Evolutionary conservation across 805 yeast genomes (phyloP).

Genomic region (Metschnikowia shivogae): DNA sequence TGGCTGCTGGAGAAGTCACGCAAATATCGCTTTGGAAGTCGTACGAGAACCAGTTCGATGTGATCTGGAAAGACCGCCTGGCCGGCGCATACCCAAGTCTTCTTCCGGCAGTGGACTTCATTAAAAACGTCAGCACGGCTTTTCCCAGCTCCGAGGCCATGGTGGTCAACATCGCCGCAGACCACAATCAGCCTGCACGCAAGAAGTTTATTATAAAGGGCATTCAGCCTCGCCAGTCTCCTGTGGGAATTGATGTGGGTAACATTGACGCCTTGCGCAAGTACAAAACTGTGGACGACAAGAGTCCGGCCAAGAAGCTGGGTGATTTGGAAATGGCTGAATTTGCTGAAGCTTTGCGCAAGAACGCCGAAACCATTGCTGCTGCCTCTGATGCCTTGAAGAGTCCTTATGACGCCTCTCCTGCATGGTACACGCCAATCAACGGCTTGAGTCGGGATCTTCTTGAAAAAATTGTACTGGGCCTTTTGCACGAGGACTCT

Average conservation of each 20-base stretch:
- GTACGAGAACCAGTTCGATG: slow-evolving; percentile 82
- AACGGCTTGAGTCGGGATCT: slow-evolving; percentile 32
- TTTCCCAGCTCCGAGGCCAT: slow-evolving; percentile 88
- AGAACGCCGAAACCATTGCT: slow-evolving; percentile 22
- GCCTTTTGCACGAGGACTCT: slow-evolving; percentile 24
- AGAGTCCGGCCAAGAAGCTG: slow-evolving; percentile 21
- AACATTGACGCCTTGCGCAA: slow-evolving; percentile 40
- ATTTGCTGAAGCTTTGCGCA: slow-evolving; percentile 27
- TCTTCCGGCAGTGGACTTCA: slow-evolving; percentile 94
- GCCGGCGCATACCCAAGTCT: slow-evolving; percentile 35
- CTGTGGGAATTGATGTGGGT: slow-evolving; percentile 45
- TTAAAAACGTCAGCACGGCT: slow-evolving; percentile 87
- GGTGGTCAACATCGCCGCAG: slow-evolving; percentile 62
- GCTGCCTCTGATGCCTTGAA: slow-evolving; percentile 20
- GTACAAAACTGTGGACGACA: slow-evolving; percentile 11
- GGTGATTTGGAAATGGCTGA: slow-evolving; percentile 35
- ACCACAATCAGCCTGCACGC: slow-evolving; percentile 39
- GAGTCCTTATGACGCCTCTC: slow-evolving; percentile 16
- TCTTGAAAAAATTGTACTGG: slow-evolving; percentile 27
- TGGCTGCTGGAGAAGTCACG: slow-evolving; percentile 70
- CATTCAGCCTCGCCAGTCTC: slow-evolving; percentile 73
- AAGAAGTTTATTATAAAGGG: slow-evolving; percentile 91
- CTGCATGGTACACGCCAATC: slow-evolving; percentile 23
- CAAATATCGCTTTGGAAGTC: slow-evolving; percentile 96
- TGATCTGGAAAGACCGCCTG: slow-evolving; percentile 44